These are phyloP conservation scores for Cucurbita pepo DNA, from an alignment of 306 rosid species.

Conservation along the genomic window DNA sequence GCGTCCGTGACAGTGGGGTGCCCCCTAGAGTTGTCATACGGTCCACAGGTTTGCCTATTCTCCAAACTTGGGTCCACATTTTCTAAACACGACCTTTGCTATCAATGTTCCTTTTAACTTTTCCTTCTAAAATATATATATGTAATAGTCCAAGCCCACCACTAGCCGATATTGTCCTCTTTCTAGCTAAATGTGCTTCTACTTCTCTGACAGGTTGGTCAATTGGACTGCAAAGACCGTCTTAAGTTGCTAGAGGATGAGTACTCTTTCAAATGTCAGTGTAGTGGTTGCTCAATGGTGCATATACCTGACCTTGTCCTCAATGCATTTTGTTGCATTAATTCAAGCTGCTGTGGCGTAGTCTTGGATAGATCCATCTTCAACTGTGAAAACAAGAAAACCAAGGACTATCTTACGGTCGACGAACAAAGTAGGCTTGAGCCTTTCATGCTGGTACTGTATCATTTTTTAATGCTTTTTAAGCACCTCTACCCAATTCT, in stretches of 20 bases:
- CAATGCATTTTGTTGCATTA: constrained; percentile 49
- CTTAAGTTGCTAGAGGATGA: constrained; percentile 51
- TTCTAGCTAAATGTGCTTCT: neutral
- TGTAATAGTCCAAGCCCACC: no score
- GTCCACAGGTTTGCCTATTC: constrained; percentile 60
- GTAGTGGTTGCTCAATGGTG: constrained; percentile 53
- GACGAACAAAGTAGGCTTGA: constrained; percentile 15
- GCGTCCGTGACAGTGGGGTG: constrained; percentile 33
- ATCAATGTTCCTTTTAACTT: constrained; percentile 6
- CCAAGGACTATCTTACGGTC: constrained; percentile 9
- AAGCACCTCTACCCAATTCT: neutral
- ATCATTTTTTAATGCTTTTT: no score
- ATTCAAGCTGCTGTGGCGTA: constrained; percentile 44
- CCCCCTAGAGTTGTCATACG: constrained; percentile 72
- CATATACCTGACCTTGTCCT: constrained; percentile 54
- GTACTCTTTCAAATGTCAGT: constrained; percentile 51
- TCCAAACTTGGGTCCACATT: neutral
- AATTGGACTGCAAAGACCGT: constrained; percentile 67
- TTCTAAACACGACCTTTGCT: neutral
- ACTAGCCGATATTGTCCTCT: no score
- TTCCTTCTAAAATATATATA: neutral
- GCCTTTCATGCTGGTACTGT: constrained; percentile 19
- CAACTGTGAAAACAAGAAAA: constrained; percentile 39
- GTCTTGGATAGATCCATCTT: constrained; percentile 50
- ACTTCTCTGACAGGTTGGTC: constrained; percentile 55